Base-by-base conservation (phyloP, 108 stramenopile species). In the Seminavis robusta region DNA sequence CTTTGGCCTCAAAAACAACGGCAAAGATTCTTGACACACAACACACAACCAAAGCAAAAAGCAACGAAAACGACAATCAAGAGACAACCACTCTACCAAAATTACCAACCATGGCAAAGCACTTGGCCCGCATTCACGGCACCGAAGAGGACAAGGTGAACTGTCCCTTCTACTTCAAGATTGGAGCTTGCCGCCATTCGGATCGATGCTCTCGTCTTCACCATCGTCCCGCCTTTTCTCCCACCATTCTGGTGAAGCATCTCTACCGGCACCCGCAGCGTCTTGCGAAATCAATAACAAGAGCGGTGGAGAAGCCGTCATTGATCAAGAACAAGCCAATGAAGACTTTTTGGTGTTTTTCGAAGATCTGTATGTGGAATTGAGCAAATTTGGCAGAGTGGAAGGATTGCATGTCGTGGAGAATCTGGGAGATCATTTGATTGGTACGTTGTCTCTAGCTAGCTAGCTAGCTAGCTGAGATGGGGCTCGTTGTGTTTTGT, bases 121-220 rank as follows among this genome's bases (percentile, higher is more conserved):
- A 97, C 60, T 65, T 98, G 30, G 96, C 98, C 9, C 73, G 95
- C n/a, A 98, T 98, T 63, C 97, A 99, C 66, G 98, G 98, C 10
- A 97, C 97, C 5, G 98, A 99, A 74, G 96, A 98, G 57, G 98
- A 99, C 71, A 95, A 95, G 78, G 83, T 97, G 19, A 99, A 99
- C 65, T 99, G 98, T 74, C 97, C 98, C 45, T 99, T 98, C 71
- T 99, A 96, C 74, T 94, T 91, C 79, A 99, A 99, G 76, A 97
- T 99, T 41, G 98, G 97, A 20, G 94, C 94, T 16, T 98, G 97
- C 64, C 86, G 97, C 3, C 95, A 98, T 69, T 92, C 90, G 36
- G 97, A 96, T 62, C 73, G 95, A 23, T 98, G 94, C 73, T 81
- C 84, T 33, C 93, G 98, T 30, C 67, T 90, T 55, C 98, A 99